phyloP scores from a whole-genome alignment of 768 basidiomycete species.

The Tubosaeta brunneosetosa region DNA sequence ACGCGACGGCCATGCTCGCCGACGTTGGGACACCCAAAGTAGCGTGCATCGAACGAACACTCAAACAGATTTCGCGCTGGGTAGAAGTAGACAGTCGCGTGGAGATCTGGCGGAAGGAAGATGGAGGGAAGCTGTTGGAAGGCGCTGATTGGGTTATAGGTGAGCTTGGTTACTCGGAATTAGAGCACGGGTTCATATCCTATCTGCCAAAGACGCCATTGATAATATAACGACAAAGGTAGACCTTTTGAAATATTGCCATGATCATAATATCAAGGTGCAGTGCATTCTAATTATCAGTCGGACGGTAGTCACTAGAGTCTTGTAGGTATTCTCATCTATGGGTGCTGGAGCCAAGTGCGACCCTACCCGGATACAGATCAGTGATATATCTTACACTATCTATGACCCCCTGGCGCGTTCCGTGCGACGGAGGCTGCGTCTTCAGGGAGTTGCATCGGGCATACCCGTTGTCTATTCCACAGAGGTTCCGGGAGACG shows the following conservation, averaged over 20 bases:
- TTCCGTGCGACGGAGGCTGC: slow-evolving; percentile 75
- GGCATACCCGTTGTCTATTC: slow-evolving; percentile 91
- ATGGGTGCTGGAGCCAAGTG: slow-evolving; percentile 96
- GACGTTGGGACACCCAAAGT: slow-evolving; percentile 97
- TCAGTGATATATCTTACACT: slow-evolving; percentile 89
- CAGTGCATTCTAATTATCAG: slow-evolving; percentile 34
- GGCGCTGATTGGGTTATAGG: slow-evolving; percentile 95
- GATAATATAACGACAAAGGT: slow-evolving; percentile 98
- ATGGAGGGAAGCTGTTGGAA: slow-evolving; percentile 66
- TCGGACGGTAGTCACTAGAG: background rate
- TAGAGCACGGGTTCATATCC: slow-evolving; percentile 5
- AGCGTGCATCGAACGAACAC: slow-evolving; percentile 59
- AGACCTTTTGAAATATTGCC: slow-evolving; percentile 86
- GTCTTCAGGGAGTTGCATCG: slow-evolving; percentile 52
- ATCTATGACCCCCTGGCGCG: slow-evolving; percentile 94
- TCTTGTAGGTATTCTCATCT: slow-evolving; percentile 78
- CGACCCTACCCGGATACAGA: slow-evolving; percentile 93
- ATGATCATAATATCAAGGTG: slow-evolving; percentile 74
- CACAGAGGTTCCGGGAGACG: slow-evolving; percentile 86
- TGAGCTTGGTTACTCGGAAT: slow-evolving; percentile 29
- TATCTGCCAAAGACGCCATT: slow-evolving; percentile 69
- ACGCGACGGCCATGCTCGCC: slow-evolving; percentile 81
- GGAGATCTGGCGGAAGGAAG: slow-evolving; percentile 84
- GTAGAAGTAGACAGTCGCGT: slow-evolving; percentile 79
- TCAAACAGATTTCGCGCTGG: slow-evolving; percentile 77